Evolutionary conservation across 1,139 yeast species (phyloP), one percentile per base, ranked within the genome.

Genomic region (Candida glucosophila): DNA sequence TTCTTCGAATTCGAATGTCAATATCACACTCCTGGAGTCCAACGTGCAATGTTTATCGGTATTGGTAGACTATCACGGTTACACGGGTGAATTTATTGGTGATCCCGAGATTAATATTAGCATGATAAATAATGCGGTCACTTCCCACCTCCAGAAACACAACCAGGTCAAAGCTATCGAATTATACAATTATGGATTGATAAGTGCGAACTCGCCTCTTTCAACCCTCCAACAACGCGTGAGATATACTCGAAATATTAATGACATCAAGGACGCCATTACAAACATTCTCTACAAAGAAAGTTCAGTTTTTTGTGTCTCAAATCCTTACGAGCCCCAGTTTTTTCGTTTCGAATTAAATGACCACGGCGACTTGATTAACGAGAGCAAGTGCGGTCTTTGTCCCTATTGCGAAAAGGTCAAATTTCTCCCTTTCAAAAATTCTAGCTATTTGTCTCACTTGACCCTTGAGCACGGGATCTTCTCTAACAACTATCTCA

Each of bases 401-500:
- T 55, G 61, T 40, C 52, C 59, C 0, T 55, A 51, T 29, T 55
- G 61, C 29, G 42, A 41, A 20, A 37, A 38, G 17, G 47, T 53
- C 15, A 49, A 46, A 30, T 55, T 55, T 28, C 38, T 52, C 14
- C 55, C 58, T 2, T 50, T 51, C 33, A 55, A 55, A 32, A 54
- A 53, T 35, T 48, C 56, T 2, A 47, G 52, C 18, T 55, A 54
- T 33, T 44, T 56, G 5, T 48, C 57, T 4, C 62, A 55, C 32
- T 36, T 55, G 33, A 51, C 58, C 4, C 42, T 55, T 26, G 57
- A 51, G 32, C 62, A 55, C 38, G 62, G 62, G 2, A 42, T 55
- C 5, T 52, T 44, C 25, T 51, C 61, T 23, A 52, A 49, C 29
- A 52, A 54, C 20, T 49, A 36, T 24, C 35, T 53, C 14, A 44